Evolutionary conservation across 1,284 basidiomycete genomes (phyloP).

Genomic region (Athelia sp.): DNA sequence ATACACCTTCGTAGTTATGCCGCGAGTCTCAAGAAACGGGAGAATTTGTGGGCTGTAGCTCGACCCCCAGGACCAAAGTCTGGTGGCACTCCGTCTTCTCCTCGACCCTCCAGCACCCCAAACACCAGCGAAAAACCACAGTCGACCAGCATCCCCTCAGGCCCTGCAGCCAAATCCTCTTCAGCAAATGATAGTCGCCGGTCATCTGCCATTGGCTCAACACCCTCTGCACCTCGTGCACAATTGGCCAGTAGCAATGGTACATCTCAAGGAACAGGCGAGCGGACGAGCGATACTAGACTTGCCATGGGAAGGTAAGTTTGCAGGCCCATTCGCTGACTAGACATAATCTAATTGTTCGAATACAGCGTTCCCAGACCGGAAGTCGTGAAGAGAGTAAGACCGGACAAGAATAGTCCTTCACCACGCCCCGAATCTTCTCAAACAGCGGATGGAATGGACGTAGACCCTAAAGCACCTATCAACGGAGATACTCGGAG

Average conservation of each 20-base stretch:
- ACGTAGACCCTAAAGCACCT: constrained; percentile 26
- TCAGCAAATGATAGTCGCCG: constrained; percentile 28
- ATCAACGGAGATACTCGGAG: constrained; percentile 4
- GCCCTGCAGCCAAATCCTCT: constrained; percentile 27
- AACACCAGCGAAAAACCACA: constrained; percentile 37
- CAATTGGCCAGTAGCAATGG: constrained; percentile 32
- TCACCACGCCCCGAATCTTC: constrained; percentile 30
- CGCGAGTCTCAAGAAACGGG: constrained; percentile 66
- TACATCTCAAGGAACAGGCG: constrained; percentile 3
- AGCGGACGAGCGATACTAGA: constrained; percentile 37
- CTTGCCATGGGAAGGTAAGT: constrained; percentile 61
- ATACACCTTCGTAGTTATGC: constrained; percentile 47
- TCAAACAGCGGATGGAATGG: constrained; percentile 31
- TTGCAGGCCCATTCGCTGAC: constrained; percentile 1
- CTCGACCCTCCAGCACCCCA: constrained; percentile 27
- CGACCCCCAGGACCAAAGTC: constrained; percentile 17
- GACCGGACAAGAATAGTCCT: constrained; percentile 45
- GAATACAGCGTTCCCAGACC: constrained; percentile 61
- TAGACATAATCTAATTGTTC: constrained; percentile 4
- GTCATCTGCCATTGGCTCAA: constrained; percentile 24
- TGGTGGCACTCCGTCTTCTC: constrained; percentile 30
- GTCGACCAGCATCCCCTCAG: constrained; percentile 27
- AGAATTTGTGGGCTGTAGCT: constrained; percentile 44
- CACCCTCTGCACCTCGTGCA: constrained; percentile 56
- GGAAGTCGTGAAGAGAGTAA: constrained; percentile 68